Percentiles rank a stretch among this genome's conserved stretches.
Evolutionary conservation across 306 rosid species (phyloP).

Genomic region (Cucumis hystrix): DNA sequence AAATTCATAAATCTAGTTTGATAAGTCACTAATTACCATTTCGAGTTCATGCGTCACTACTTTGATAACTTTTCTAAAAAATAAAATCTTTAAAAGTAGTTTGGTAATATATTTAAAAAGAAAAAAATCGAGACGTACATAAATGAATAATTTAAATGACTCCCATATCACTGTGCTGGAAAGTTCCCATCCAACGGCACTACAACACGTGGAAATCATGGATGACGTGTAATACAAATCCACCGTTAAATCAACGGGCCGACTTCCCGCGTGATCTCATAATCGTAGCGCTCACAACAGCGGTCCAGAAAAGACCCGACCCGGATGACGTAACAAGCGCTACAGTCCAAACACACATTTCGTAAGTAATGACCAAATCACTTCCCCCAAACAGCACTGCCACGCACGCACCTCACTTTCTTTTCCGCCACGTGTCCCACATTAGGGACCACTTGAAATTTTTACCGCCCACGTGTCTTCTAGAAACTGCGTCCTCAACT

Average conservation of each 20-base stretch:
- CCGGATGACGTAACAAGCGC: slow-evolving; percentile 18
- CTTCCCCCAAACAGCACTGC: slow-evolving; percentile 3
- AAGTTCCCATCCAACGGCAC: neutral
- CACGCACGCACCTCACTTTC: slow-evolving; percentile 38
- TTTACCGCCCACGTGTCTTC: slow-evolving; percentile 73
- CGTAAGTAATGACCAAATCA: slow-evolving; percentile 90
- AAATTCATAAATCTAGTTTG: too few species aligned
- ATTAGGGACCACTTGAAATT: slow-evolving; percentile 4
- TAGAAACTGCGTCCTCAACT: slow-evolving; percentile 14
- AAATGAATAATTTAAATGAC: neutral
- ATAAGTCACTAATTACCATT: too few species aligned
- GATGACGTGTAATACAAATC: slow-evolving; percentile 18
- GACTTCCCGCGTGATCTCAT: slow-evolving; percentile 5
- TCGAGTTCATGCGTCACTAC: too few species aligned
- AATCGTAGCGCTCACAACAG: slow-evolving; percentile 8
- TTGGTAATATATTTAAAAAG: neutral
- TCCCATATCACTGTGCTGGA: neutral
- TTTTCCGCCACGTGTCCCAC: slow-evolving; percentile 34
- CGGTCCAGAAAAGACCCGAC: slow-evolving; percentile 14
- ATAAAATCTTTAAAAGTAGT: too few species aligned
- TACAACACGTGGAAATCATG: neutral
- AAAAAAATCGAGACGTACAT: neutral
- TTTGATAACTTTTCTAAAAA: too few species aligned
- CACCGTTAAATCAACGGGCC: slow-evolving; percentile 12
- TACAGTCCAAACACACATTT: slow-evolving; percentile 39